Conservation (phyloP, 805 yeast genomes). For the Middelhovenomyces tepae region DNA sequence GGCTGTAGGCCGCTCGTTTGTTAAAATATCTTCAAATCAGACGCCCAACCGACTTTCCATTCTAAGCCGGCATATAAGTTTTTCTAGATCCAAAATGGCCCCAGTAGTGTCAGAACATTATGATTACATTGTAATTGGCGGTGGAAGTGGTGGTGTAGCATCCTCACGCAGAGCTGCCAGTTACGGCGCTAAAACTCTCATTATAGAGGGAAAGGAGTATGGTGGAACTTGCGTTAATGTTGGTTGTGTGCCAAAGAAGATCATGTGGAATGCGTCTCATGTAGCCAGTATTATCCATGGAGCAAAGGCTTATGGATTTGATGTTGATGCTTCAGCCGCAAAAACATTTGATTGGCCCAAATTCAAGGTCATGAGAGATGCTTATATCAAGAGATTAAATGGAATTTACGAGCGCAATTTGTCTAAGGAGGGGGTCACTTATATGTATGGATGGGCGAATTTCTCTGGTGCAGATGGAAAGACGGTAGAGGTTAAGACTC, state of each 20-base stretch:
- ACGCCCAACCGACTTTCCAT: no score
- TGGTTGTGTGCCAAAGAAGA: slow-evolving; percentile 98
- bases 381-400: slow-evolving; percentile 76
- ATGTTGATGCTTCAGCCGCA: slow-evolving; percentile 42
- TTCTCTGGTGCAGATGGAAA: slow-evolving; percentile 43
- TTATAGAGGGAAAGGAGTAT: slow-evolving; percentile 70
- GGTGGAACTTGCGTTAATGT: slow-evolving; percentile 99
- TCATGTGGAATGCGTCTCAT: slow-evolving; percentile 97
- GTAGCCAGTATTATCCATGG: slow-evolving; percentile 66
- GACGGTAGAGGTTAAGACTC: slow-evolving; percentile 62
- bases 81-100: slow-evolving; percentile 38
- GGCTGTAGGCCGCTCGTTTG: no score
- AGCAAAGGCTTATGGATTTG: slow-evolving; percentile 78
- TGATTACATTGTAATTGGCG: slow-evolving; percentile 93
- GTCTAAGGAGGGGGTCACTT: slow-evolving; percentile 82
- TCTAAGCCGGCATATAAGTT: no score
- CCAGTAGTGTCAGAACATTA: slow-evolving; percentile 46
- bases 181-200: slow-evolving; percentile 79
- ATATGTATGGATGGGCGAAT: slow-evolving; percentile 75
- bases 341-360: slow-evolving; percentile 71
- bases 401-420: slow-evolving; percentile 90
- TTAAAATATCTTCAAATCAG: no score
- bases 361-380: slow-evolving; percentile 85
- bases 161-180: slow-evolving; percentile 90
- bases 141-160: slow-evolving; percentile 99